phyloP scores from a whole-genome alignment of 106 monocot genomes.

The Dendrobium officinale region DNA sequence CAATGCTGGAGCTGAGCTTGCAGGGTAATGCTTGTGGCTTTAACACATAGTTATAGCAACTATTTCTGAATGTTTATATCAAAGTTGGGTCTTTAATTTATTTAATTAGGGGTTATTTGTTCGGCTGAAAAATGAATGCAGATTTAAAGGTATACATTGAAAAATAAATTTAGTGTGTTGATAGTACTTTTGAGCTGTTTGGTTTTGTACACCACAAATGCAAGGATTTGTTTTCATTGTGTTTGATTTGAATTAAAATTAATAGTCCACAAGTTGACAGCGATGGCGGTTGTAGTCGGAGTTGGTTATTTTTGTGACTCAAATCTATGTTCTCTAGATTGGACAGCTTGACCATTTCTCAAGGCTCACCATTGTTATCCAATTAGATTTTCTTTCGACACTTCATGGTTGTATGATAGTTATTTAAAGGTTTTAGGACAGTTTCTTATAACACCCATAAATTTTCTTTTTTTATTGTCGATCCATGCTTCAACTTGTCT shows the following conservation, averaged over 20 bases:
- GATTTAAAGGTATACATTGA: no score
- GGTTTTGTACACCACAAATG: no score
- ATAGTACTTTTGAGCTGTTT: no score
- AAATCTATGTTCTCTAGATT: neutral
- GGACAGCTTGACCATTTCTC: neutral
- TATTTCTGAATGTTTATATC: slow-evolving; percentile 1
- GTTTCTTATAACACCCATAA: neutral
- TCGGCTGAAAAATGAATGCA: no score
- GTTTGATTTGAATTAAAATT: no score
- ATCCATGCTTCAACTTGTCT: neutral
- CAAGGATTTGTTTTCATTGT: no score
- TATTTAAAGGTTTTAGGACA: neutral
- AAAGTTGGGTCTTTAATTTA: neutral
- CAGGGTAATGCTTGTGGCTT: slow-evolving; percentile 24
- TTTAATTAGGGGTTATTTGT: neutral
- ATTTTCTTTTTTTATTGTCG: neutral
- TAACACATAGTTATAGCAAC: neutral
- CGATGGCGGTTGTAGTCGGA: no score
- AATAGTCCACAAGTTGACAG: no score
- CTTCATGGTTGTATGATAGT: neutral
- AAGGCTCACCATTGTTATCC: neutral
- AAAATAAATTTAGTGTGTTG: no score
- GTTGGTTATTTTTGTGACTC: no score
- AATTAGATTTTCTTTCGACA: neutral
- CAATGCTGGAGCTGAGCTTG: slow-evolving; percentile 48